These are phyloP conservation scores for Dothideomycetidae sp. DNA, from an alignment of 2,329 filamentous ascomycete genomes.

Conservation along the genomic window DNA sequence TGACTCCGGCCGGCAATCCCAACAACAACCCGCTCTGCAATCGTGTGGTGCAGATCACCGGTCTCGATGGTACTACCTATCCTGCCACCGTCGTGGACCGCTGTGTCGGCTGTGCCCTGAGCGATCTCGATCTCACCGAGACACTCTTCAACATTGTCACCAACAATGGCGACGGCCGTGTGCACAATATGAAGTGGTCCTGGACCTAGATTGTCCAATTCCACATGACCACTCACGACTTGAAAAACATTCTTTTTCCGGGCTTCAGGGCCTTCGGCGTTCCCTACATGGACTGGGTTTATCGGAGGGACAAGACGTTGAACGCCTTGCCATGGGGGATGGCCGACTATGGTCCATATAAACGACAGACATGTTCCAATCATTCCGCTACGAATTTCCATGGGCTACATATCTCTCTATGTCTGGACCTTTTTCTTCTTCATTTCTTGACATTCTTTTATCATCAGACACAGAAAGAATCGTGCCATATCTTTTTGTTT, in stretches of 20 bases:
- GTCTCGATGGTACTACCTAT: conserved; percentile 42
- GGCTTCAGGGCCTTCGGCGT: background rate
- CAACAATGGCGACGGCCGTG: conserved; percentile 24
- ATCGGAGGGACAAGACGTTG: no score
- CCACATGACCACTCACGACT: background rate
- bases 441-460: no score
- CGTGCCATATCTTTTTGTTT: no score
- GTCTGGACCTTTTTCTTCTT: no score
- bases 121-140: conserved; percentile 45
- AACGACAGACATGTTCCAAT: no score
- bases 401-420: no score
- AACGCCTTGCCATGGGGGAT: no score
- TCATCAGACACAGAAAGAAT: no score
- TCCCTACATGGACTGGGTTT: background rate
- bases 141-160: conserved; percentile 26
- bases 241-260: background rate
- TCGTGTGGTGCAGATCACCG: conserved; percentile 48
- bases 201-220: conserved; percentile 20
- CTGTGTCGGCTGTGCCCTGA: conserved; percentile 51
- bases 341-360: no score
- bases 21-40: conserved; percentile 60
- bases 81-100: conserved; percentile 55
- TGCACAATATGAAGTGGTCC: conserved; percentile 29
- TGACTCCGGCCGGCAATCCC: conserved; percentile 24
- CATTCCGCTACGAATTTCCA: no score